These are phyloP conservation scores for Suillus hirtellus DNA, from an alignment of 768 basidiomycete genomes.

Conservation along the genomic window DNA sequence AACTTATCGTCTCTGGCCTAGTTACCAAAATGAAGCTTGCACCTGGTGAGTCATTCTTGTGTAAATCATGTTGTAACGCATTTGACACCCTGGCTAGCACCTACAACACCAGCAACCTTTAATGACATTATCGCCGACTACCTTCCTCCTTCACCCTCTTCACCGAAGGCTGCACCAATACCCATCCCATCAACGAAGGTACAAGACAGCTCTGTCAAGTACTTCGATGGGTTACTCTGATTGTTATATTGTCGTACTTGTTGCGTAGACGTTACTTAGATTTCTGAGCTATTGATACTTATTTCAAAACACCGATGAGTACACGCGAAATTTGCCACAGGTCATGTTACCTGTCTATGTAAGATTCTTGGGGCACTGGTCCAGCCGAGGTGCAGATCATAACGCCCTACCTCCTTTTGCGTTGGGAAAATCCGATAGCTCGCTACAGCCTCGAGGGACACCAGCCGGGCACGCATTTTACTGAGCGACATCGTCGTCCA, in stretches of 20 bases:
- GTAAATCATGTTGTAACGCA: neutral
- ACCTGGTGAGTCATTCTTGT: slow-evolving; percentile 41
- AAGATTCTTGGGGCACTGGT: neutral
- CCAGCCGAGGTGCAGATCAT: neutral
- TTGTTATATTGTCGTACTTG: slow-evolving; percentile 10
- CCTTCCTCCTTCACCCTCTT: slow-evolving; percentile 42
- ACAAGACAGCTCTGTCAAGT: slow-evolving; percentile 32
- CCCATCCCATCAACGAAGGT: slow-evolving; percentile 9
- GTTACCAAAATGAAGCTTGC: slow-evolving; percentile 54
- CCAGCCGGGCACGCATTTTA: neutral
- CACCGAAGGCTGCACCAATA: slow-evolving; percentile 11
- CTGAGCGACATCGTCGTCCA: slow-evolving; percentile 30
- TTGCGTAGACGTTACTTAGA: slow-evolving; percentile 7
- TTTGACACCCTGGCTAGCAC: slow-evolving; percentile 31
- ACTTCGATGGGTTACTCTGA: slow-evolving; percentile 44
- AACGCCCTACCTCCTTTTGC: neutral
- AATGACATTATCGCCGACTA: slow-evolving; percentile 79
- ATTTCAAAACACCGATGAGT: neutral
- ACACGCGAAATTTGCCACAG: neutral
- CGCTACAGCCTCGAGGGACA: neutral
- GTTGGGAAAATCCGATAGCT: neutral
- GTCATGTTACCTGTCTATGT: neutral
- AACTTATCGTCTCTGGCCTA: slow-evolving; percentile 61
- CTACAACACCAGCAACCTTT: slow-evolving; percentile 53
- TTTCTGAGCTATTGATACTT: neutral